These are phyloP conservation scores for Solanum bulbocastanum DNA, from an alignment of 257 asterid species.

Conservation along the genomic window DNA sequence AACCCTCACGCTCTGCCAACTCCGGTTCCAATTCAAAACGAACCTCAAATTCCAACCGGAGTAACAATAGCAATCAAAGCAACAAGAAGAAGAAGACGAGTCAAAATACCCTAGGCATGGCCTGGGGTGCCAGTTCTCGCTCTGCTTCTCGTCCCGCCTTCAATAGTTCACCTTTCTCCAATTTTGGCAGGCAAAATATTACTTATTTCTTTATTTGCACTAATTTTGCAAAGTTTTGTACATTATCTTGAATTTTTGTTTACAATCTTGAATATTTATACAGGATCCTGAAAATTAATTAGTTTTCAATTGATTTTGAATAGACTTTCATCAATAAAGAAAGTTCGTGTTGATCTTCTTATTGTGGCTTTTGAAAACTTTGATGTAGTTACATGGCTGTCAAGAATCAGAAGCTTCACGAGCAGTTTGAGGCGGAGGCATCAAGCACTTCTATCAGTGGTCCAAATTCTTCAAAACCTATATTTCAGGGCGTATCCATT, in stretches of 20 bases:
- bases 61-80: slow-evolving; percentile 22
- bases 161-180: slow-evolving; percentile 68
- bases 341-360: background rate
- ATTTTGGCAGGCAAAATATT: slow-evolving; percentile 55
- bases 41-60: slow-evolving; percentile 28
- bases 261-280: background rate
- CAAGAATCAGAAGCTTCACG: slow-evolving; percentile 83
- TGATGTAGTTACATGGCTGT: slow-evolving; percentile 74
- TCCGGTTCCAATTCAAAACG: slow-evolving; percentile 46
- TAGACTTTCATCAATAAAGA: background rate
- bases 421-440: slow-evolving; percentile 84
- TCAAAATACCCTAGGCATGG: slow-evolving; percentile 77
- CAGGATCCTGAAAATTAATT: no score
- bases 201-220: background rate
- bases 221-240: no score
- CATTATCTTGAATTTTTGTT: background rate
- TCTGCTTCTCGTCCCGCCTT: slow-evolving; percentile 52
- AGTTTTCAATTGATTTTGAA: background rate
- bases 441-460: slow-evolving; percentile 59
- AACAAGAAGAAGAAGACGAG: slow-evolving; percentile 45
- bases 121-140: slow-evolving; percentile 83
- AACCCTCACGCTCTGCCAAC: slow-evolving; percentile 19
- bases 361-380: background rate
- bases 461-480: slow-evolving; percentile 30
- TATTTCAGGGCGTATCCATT: slow-evolving; percentile 74